These are phyloP conservation scores for Fibroporia radiculosa DNA, from an alignment of 768 basidiomycete genomes.

Conservation along the genomic window DNA sequence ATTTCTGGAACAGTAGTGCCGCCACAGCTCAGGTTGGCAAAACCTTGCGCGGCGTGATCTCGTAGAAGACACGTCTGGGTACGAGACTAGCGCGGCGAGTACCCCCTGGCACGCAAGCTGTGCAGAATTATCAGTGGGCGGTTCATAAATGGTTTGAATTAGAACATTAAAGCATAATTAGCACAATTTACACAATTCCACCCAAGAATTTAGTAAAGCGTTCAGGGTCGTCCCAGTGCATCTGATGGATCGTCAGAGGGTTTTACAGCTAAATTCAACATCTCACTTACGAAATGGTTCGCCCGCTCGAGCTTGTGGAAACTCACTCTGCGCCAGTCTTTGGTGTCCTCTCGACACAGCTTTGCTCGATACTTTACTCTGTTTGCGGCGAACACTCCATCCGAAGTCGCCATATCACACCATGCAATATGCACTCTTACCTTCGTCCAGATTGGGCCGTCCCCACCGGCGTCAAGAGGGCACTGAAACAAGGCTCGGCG, in stretches of 20 bases:
- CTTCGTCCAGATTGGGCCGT: neutral
- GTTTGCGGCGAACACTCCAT: neutral
- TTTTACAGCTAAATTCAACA: neutral
- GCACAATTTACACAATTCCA: neutral
- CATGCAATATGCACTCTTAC: slow-evolving; percentile 1
- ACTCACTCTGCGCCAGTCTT: neutral
- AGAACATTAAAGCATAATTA: too few relatives aligned
- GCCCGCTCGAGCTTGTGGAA: neutral
- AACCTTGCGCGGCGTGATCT: too few relatives aligned
- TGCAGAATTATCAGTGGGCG: too few relatives aligned
- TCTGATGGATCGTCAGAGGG: slow-evolving; percentile 1
- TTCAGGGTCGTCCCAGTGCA: slow-evolving; percentile 2
- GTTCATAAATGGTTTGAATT: too few relatives aligned
- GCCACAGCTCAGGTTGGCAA: too few relatives aligned
- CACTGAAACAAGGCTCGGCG: slow-evolving; percentile 1
- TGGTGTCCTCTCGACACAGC: neutral
- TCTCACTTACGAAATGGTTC: slow-evolving; percentile 4
- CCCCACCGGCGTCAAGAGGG: neutral
- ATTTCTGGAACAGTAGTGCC: too few relatives aligned
- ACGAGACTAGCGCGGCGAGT: too few relatives aligned
- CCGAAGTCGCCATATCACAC: slow-evolving; percentile 2
- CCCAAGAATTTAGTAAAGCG: neutral
- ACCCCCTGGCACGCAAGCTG: too few relatives aligned
- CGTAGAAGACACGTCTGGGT: too few relatives aligned
- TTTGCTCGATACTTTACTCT: neutral